These are phyloP conservation scores for Penicillium sp. DNA, from an alignment of 2,329 filamentous ascomycete genomes.

Conservation along the genomic window DNA sequence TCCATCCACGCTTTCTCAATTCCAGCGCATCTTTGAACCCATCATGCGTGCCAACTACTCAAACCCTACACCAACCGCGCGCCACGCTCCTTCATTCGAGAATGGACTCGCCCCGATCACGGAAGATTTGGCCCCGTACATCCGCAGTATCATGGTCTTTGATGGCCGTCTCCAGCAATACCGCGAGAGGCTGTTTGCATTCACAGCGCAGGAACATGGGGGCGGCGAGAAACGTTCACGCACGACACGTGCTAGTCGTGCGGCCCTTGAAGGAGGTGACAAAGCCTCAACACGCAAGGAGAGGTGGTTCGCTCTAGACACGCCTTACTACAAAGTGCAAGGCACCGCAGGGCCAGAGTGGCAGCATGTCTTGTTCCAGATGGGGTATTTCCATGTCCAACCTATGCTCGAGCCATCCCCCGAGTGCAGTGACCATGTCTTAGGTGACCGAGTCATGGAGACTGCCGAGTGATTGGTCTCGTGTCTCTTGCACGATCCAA, in stretches of 20 bases:
- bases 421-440: conserved; percentile 15
- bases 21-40: conserved; percentile 52
- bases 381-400: conserved; percentile 32
- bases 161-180: conserved; percentile 70
- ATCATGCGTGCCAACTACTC: conserved; percentile 45
- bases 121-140: conserved; percentile 80
- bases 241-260: conserved; percentile 71
- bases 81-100: conserved; percentile 69
- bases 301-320: conserved; percentile 64
- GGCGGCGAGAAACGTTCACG: conserved; percentile 57
- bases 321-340: conserved; percentile 63
- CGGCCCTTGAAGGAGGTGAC: conserved; percentile 72
- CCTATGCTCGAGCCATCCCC: conserved; percentile 16
- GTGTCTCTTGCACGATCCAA: background rate
- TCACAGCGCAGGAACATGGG: conserved; percentile 56
- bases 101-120: conserved; percentile 64
- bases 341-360: conserved; percentile 56
- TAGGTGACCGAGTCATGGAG: background rate
- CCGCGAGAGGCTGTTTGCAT: conserved; percentile 59
- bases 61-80: conserved; percentile 33
- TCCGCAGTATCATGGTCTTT: conserved; percentile 78
- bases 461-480: background rate
- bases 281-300: conserved; percentile 67
- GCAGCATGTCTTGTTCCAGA: conserved; percentile 37
- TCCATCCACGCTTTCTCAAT: conserved; percentile 37